Evolutionary conservation across 176 grass and related monocot species (phyloP).

Genomic region (Carex kokanica): DNA sequence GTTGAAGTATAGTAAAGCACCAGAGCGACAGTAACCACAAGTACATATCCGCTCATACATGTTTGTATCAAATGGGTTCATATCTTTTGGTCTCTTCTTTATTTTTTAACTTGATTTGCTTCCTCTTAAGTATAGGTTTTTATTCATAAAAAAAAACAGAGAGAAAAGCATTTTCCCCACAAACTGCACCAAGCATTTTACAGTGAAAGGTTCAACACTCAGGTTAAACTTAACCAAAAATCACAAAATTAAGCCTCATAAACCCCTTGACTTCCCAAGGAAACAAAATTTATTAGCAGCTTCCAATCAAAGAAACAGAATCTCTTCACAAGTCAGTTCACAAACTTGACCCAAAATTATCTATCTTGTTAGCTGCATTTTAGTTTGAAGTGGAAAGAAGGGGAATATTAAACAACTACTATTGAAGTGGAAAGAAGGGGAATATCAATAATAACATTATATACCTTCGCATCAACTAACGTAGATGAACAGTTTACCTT

Average conservation of each 20-base stretch:
- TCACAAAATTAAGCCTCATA: neutral
- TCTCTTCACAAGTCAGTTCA: neutral
- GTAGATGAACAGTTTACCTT: neutral
- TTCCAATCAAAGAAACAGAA: neutral
- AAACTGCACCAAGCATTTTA: neutral
- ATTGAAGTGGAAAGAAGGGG: neutral
- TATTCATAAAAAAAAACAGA: neutral
- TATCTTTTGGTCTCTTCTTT: neutral
- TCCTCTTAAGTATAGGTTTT: neutral
- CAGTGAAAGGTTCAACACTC: neutral
- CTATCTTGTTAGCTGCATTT: neutral
- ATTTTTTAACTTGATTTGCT: neutral
- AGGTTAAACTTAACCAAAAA: neutral
- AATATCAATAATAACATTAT: neutral
- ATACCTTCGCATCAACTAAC: neutral
- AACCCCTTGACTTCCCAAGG: neutral
- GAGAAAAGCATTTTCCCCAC: neutral
- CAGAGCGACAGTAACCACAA: neutral
- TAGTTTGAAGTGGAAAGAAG: neutral
- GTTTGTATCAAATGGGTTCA: neutral
- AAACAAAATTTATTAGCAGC: neutral
- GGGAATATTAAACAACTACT: neutral
- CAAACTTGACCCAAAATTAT: conserved; percentile 7
- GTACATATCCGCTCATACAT: neutral
- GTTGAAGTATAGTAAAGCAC: neutral